These are phyloP conservation scores for Epichloe sp. DNA, from an alignment of 2,329 filamentous ascomycete species.

Conservation along the genomic window DNA sequence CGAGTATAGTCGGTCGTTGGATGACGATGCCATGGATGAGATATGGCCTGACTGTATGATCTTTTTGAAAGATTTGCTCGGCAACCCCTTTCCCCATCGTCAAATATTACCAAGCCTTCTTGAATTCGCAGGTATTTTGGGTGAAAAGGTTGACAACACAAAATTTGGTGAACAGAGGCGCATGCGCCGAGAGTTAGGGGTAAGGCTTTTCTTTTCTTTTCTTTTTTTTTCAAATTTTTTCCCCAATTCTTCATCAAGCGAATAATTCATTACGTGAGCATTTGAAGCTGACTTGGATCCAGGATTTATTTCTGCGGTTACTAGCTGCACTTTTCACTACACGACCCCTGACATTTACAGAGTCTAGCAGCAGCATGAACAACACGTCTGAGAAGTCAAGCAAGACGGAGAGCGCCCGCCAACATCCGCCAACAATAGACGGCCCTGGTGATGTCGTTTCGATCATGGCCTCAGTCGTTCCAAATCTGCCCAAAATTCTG, in stretches of 20 bases:
- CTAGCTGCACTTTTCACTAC: conserved; percentile 92
- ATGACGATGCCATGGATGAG: conserved; percentile 96
- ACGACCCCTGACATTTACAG: conserved; percentile 60
- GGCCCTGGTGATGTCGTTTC: conserved; percentile 63
- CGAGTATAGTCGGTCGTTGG: conserved; percentile 76
- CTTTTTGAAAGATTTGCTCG: conserved; percentile 78
- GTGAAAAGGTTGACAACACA: conserved; percentile 93
- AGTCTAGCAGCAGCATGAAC: conserved; percentile 27
- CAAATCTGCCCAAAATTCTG: conserved; percentile 68
- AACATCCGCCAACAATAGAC: conserved; percentile 9
- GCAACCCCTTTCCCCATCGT: conserved; percentile 88
- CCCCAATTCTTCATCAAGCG: too few relatives aligned
- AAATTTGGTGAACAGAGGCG: conserved; percentile 90
- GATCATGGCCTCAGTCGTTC: conserved; percentile 67
- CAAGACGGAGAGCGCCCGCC: conserved; percentile 21
- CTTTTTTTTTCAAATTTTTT: too few relatives aligned
- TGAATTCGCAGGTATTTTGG: conserved; percentile 79
- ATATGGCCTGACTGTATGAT: conserved; percentile 92
- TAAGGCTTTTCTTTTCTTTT: conserved; percentile 30
- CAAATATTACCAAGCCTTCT: conserved; percentile 77
- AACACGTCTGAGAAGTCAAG: conserved; percentile 24
- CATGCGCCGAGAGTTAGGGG: conserved; percentile 76
- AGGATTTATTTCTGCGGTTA: conserved; percentile 82
- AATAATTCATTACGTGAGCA: too few relatives aligned
- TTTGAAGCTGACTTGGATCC: conserved; percentile 11